Conservation (phyloP, 148 eudicot species). For the Diospyros kaki region DNA sequence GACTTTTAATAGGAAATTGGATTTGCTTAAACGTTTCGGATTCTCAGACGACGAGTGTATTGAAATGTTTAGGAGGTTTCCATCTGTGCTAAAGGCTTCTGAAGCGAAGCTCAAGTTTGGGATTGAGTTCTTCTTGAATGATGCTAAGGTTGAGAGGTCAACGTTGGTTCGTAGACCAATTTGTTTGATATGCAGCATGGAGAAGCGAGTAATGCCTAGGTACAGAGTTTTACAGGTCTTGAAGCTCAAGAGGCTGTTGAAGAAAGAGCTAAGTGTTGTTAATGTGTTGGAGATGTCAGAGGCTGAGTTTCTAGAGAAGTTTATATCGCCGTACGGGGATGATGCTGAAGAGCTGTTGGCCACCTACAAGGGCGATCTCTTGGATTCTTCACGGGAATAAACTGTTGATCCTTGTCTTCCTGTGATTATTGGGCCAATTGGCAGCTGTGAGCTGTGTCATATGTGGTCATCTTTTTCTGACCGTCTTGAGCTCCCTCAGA, state of each 20-base stretch:
- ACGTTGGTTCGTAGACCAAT: constrained; percentile 9
- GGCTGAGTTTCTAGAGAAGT: constrained; percentile 20
- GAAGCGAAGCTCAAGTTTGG: constrained; percentile 22
- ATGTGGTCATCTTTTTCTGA: constrained; percentile 89
- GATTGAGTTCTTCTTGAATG: constrained; percentile 19
- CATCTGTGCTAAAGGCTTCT: constrained; percentile 17
- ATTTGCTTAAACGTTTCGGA: constrained; percentile 22
- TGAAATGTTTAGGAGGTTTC: constrained; percentile 23
- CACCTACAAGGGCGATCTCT: constrained; percentile 18
- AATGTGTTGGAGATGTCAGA: constrained; percentile 10
- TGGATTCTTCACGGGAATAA: constrained; percentile 10
- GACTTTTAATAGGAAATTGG: constrained; percentile 18
- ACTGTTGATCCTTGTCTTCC: too few relatives aligned
- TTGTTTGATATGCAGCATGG: constrained; percentile 21
- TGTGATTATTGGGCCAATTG: too few relatives aligned
- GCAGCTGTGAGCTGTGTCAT: too few relatives aligned
- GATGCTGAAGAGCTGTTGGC: constrained; percentile 20
- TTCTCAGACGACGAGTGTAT: constrained; percentile 21
- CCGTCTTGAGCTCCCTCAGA: constrained; percentile 76
- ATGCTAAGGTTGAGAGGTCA: constrained; percentile 15
- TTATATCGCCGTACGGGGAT: constrained; percentile 11
- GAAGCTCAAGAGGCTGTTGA: constrained; percentile 20
- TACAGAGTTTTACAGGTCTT: constrained; percentile 22
- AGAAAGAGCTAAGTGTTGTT: constrained; percentile 15
- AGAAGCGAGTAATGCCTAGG: constrained; percentile 27